A percentile compares a stretch with the other conserved stretches of the same genome.
These are phyloP conservation scores for Cicer judaicum DNA, from an alignment of 306 rosid genomes.

Conservation along the genomic window DNA sequence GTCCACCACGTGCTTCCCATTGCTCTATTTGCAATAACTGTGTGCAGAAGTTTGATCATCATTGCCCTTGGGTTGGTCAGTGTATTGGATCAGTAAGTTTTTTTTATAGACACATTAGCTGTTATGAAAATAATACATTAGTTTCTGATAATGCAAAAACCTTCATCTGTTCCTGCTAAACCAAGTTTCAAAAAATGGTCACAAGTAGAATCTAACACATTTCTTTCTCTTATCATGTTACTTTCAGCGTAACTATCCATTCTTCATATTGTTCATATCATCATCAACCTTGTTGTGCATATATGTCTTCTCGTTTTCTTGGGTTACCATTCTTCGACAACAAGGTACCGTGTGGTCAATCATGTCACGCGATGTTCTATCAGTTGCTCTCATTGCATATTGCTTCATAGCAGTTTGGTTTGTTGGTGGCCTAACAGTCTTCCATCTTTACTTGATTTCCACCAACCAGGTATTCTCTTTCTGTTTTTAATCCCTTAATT, in stretches of 20 bases:
- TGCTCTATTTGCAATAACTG: conserved; percentile 95
- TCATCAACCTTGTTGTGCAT: conserved; percentile 75
- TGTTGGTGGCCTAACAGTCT: conserved; percentile 89
- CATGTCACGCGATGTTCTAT: conserved; percentile 62
- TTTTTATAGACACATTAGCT: no score
- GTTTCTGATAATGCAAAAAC: neutral
- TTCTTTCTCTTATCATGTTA: conserved; percentile 35
- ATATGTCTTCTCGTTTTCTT: conserved; percentile 80
- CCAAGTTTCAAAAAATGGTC: no score
- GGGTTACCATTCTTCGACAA: conserved; percentile 70
- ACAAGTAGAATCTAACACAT: conserved; percentile 32
- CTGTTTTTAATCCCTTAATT: conserved; percentile 12
- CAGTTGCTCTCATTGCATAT: conserved; percentile 76
- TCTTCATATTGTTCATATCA: conserved; percentile 78
- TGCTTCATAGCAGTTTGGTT: conserved; percentile 91
- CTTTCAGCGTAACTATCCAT: conserved; percentile 89
- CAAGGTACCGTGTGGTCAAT: conserved; percentile 49
- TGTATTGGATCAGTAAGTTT: conserved; percentile 85
- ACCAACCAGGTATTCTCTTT: conserved; percentile 75
- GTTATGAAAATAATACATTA: neutral
- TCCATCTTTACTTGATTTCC: conserved; percentile 82
- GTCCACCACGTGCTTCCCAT: conserved; percentile 95
- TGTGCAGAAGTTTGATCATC: conserved; percentile 95
- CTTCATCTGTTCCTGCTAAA: no score
- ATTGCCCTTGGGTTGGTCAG: conserved; percentile 99